Percentiles rank a stretch among this genome's conserved stretches.
Conservation (phyloP, 2,329 filamentous ascomycete genomes). For the Aspergillus pseudonomiae region DNA sequence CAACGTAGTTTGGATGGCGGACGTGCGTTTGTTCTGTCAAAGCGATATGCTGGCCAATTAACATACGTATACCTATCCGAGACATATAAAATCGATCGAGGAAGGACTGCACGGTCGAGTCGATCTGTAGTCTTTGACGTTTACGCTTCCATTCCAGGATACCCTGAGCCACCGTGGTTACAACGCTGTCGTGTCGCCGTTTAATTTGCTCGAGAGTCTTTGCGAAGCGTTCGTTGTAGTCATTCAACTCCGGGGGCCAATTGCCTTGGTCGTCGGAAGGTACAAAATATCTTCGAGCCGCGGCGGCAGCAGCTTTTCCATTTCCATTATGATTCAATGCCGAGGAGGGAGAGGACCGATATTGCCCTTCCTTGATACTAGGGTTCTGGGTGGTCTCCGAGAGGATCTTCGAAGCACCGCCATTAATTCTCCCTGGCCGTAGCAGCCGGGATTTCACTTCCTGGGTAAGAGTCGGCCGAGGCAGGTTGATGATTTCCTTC, state of each 20-base stretch:
- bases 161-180: conserved; percentile 96
- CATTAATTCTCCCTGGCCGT: conserved; percentile 50
- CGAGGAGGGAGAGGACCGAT: conserved; percentile 55
- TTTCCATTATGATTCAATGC: conserved; percentile 51
- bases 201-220: conserved; percentile 92
- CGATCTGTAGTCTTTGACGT: conserved; percentile 96
- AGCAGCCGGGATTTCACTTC: conserved; percentile 81
- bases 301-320: conserved; percentile 54
- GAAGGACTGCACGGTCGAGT: conserved; percentile 95
- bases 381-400: conserved; percentile 87
- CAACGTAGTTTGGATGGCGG: conserved; percentile 90
- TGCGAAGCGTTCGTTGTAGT: conserved; percentile 91
- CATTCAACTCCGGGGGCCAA: conserved; percentile 91
- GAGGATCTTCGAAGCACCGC: conserved; percentile 67
- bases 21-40: conserved; percentile 90
- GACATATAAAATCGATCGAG: conserved; percentile 99
- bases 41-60: conserved; percentile 97
- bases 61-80: conserved; percentile 97
- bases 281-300: conserved; percentile 77
- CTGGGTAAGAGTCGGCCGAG: conserved; percentile 72
- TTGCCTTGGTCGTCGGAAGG: conserved; percentile 84
- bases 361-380: conserved; percentile 82
- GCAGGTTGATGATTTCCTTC: conserved; percentile 84
- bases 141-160: conserved; percentile 98
- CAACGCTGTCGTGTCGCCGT: conserved; percentile 91